Evolutionary conservation across 176 grass and related monocot genomes (phyloP).

Genomic region (Ensete ventricosum): DNA sequence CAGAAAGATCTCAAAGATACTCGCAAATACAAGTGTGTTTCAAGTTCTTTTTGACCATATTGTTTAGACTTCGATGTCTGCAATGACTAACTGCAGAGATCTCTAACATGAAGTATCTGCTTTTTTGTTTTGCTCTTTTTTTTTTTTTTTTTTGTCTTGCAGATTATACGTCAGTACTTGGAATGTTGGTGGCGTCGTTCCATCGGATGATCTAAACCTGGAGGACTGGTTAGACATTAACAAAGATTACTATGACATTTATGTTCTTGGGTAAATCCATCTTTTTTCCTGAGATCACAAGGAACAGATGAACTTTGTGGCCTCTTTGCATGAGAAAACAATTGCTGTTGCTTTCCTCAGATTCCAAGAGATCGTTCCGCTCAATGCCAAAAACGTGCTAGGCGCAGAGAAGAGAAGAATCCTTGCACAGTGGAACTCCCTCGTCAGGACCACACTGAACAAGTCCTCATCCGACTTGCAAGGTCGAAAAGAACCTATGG

Average conservation of each 20-base stretch:
- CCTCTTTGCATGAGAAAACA: no score
- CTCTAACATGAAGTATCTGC: no score
- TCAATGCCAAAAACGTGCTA: conserved; percentile 21
- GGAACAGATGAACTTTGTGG: no score
- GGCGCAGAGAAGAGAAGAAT: conserved; percentile 8
- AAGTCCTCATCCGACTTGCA: not conserved
- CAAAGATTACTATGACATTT: conserved; percentile 13
- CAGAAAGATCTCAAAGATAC: no score
- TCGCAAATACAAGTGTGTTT: no score
- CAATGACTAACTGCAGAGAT: no score
- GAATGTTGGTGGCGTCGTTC: conserved; percentile 18
- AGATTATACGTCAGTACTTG: conserved; percentile 15
- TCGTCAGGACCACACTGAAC: conserved; percentile 10
- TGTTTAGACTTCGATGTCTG: no score
- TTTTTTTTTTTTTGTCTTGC: not conserved
- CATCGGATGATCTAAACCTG: conserved; percentile 15
- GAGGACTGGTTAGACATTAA: conserved; percentile 14
- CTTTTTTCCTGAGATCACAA: not conserved
- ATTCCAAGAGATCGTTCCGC: conserved; percentile 24
- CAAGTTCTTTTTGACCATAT: no score
- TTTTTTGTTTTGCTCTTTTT: not conserved
- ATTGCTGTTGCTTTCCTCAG: not conserved
- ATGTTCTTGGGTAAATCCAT: conserved; percentile 21
- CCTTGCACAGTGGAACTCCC: conserved; percentile 6
- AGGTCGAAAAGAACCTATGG: no score